Percentiles rank a stretch among this genome's conserved stretches.
phyloP scores from a whole-genome alignment of 2,329 filamentous ascomycete genomes.

The Blastomyces emzantsi region DNA sequence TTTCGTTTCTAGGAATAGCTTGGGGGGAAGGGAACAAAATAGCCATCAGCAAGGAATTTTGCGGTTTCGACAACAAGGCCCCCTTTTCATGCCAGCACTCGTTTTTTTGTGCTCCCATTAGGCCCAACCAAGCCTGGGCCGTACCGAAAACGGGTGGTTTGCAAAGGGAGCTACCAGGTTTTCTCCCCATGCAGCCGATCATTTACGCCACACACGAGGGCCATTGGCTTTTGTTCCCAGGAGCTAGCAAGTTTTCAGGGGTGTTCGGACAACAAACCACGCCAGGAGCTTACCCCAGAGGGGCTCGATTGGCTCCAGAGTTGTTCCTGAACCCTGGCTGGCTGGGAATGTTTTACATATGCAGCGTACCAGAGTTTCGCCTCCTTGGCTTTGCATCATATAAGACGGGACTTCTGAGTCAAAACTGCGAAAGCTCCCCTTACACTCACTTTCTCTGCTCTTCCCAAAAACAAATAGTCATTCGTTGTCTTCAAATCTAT shows the following conservation, averaged over 20 bases:
- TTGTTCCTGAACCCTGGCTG: neutral
- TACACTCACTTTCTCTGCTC: neutral
- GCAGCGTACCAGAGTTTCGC: neutral
- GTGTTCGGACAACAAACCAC: neutral
- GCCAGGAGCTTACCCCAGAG: neutral
- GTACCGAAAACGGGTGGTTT: neutral
- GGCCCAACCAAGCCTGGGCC: neutral
- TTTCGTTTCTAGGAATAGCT: neutral
- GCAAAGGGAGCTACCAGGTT: neutral
- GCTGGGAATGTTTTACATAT: neutral
- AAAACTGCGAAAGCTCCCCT: neutral
- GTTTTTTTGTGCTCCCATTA: neutral
- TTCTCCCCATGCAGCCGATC: neutral
- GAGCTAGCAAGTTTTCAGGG: neutral
- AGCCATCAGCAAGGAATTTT: neutral
- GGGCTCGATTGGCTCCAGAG: neutral
- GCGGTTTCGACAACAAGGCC: neutral
- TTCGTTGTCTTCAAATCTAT: constrained; percentile 1
- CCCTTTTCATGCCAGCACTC: neutral
- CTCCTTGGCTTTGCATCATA: neutral
- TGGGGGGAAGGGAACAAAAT: neutral
- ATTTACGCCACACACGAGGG: neutral
- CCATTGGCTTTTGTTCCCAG: neutral
- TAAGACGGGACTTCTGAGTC: neutral
- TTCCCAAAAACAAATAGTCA: neutral